Percentiles rank a stretch among this genome's conserved stretches.
phyloP scores from a whole-genome alignment of 2,329 filamentous ascomycete genomes.

The Claviceps pazoutovae region DNA sequence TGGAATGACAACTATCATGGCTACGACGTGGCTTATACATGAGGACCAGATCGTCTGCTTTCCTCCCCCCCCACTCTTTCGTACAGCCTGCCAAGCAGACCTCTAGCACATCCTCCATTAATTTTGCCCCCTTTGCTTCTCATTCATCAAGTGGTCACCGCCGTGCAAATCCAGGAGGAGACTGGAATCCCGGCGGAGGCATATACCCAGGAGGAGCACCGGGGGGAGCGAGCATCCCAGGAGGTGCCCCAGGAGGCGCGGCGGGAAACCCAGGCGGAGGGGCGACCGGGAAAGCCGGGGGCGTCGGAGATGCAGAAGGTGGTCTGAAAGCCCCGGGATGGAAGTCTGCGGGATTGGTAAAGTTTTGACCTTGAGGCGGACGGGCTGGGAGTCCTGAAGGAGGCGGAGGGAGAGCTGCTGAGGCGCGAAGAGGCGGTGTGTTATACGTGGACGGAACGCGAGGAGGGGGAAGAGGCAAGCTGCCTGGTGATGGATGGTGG shows the following conservation, averaged over 20 bases:
- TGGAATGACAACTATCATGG: too few relatives aligned
- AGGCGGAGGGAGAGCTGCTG: conserved; percentile 30
- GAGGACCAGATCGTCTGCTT: too few relatives aligned
- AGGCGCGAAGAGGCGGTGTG: conserved; percentile 13
- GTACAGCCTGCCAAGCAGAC: too few relatives aligned
- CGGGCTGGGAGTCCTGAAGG: conserved; percentile 37
- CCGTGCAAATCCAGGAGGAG: conserved; percentile 29
- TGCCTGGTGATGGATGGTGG: conserved; percentile 19
- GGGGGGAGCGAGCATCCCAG: conserved; percentile 11
- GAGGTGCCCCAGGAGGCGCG: conserved; percentile 20
- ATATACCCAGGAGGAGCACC: conserved; percentile 26
- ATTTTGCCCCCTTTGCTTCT: too few relatives aligned
- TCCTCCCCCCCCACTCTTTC: too few relatives aligned
- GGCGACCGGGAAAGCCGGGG: conserved; percentile 25
- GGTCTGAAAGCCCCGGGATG: conserved; percentile 30
- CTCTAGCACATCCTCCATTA: too few relatives aligned
- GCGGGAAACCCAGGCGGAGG: conserved; percentile 28
- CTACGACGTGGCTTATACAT: too few relatives aligned
- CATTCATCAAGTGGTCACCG: conserved; percentile 7
- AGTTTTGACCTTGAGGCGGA: conserved; percentile 33
- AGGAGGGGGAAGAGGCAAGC: conserved; percentile 21
- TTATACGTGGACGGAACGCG: conserved; percentile 21
- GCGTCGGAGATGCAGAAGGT: conserved; percentile 23
- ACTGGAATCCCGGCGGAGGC: conserved; percentile 30
- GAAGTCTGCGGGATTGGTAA: conserved; percentile 33